These are phyloP conservation scores for Haplosporangium gracile DNA, from an alignment of 192 early-diverging fungal species.

Conservation along the genomic window DNA sequence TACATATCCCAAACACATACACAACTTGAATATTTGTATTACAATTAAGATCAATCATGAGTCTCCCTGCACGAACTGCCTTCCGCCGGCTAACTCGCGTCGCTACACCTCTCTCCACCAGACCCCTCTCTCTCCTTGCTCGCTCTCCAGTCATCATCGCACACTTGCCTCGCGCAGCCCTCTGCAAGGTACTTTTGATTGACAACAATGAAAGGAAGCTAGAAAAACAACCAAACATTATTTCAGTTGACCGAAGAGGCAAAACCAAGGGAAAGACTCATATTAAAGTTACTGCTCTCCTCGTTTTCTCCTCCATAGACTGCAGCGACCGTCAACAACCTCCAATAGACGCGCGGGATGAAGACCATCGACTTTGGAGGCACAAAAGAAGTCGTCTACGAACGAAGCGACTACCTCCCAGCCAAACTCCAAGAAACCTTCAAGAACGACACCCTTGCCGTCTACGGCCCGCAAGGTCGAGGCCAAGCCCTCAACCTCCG, in stretches of 20 bases:
- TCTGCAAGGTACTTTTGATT: conserved; percentile 29
- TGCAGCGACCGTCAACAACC: conserved; percentile 1
- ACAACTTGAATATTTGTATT: not conserved
- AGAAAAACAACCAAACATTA: not conserved
- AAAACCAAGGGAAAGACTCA: not conserved
- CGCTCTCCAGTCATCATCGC: conserved; percentile 17
- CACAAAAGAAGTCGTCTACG: conserved; percentile 91
- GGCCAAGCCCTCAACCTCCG: conserved; percentile 94
- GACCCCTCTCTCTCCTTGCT: conserved; percentile 34
- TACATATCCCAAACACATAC: not conserved
- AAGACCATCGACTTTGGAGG: conserved; percentile 98
- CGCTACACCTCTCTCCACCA: conserved; percentile 23
- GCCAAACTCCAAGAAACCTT: conserved; percentile 93
- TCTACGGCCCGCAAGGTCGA: conserved; percentile 97
- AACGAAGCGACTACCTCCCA: conserved; percentile 93
- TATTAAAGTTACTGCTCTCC: not conserved
- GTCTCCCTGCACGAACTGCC: conserved; percentile 30
- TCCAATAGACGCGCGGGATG: conserved; percentile 75
- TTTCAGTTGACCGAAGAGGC: not conserved
- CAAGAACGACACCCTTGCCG: conserved; percentile 92
- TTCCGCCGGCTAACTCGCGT: conserved; percentile 39
- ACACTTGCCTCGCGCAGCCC: conserved; percentile 21
- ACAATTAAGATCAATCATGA: conserved; percentile 18
- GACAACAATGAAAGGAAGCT: too few relatives aligned
- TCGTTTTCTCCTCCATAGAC: conserved; percentile 11